phyloP scores from a whole-genome alignment of 2,329 filamentous ascomycete genomes.

The Alternaria sp. region DNA sequence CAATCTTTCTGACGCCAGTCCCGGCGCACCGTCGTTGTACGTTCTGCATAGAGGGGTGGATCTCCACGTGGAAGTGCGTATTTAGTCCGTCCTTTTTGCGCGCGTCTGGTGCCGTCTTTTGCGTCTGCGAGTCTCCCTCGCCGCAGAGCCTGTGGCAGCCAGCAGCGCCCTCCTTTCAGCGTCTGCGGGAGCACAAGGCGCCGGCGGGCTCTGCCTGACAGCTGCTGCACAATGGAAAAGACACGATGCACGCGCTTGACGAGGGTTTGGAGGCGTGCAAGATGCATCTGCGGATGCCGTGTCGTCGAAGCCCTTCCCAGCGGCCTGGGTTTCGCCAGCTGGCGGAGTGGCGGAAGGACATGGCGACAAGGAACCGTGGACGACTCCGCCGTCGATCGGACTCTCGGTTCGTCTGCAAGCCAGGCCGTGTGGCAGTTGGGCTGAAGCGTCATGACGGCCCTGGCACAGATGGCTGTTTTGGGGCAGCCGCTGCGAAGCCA shows the following conservation, averaged over 20 bases:
- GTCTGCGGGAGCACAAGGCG: slow-evolving; percentile 34
- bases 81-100: slow-evolving; percentile 29
- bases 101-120: slow-evolving; percentile 30
- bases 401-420: slow-evolving; percentile 30
- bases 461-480: slow-evolving; percentile 37
- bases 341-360: slow-evolving; percentile 24
- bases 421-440: slow-evolving; percentile 30
- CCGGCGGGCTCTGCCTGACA: slow-evolving; percentile 41
- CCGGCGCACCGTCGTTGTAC: slow-evolving; percentile 35
- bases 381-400: slow-evolving; percentile 40
- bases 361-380: slow-evolving; percentile 38
- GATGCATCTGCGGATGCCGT: slow-evolving; percentile 15
- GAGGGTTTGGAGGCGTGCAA: not conserved
- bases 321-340: slow-evolving; percentile 41
- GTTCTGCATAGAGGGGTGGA: slow-evolving; percentile 35
- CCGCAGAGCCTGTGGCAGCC: slow-evolving; percentile 11
- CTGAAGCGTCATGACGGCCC: slow-evolving; percentile 9
- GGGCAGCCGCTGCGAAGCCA: slow-evolving; percentile 38
- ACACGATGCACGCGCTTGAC: slow-evolving; percentile 18
- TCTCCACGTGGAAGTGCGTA: slow-evolving; percentile 47
- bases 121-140: slow-evolving; percentile 10
- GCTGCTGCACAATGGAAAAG: slow-evolving; percentile 29
- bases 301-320: slow-evolving; percentile 39
- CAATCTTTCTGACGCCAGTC: slow-evolving; percentile 38
- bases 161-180: slow-evolving; percentile 4